Conservation (phyloP, 495 filamentous ascomycete species). For the Clavariopsis aquatica region DNA sequence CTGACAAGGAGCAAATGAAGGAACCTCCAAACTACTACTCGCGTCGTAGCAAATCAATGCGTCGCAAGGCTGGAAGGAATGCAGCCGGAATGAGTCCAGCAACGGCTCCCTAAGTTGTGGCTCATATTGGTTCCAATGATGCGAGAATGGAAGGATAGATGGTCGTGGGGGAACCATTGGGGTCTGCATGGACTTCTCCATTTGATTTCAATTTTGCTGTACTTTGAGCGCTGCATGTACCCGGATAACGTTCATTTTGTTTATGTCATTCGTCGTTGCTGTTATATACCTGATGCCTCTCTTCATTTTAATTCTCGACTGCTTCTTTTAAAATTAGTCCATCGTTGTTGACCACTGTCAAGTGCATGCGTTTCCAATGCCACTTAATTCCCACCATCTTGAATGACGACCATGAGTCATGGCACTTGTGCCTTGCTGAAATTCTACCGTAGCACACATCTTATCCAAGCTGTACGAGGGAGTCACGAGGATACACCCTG, state of each 20-base stretch:
- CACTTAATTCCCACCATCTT: too few species aligned
- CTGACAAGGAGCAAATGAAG: constrained; percentile 27
- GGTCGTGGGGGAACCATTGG: not conserved
- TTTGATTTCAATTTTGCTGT: not conserved
- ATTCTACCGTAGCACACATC: too few species aligned
- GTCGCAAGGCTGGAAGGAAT: constrained; percentile 18
- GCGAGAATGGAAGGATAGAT: not conserved
- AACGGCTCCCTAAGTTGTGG: not conserved
- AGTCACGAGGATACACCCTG: too few species aligned
- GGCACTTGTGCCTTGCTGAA: too few species aligned
- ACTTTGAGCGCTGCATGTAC: not conserved
- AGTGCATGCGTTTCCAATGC: too few species aligned
- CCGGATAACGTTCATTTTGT: too few species aligned
- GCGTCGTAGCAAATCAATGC: constrained; percentile 22
- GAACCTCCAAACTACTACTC: constrained; percentile 29
- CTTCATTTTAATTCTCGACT: not conserved
- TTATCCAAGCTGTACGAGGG: too few species aligned
- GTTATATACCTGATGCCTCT: not conserved
- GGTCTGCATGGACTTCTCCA: not conserved
- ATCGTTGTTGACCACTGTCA: too few species aligned
- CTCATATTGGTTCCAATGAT: not conserved
- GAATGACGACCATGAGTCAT: too few species aligned
- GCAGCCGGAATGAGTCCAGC: not conserved
- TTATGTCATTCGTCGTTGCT: not conserved
- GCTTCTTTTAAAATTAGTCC: too few species aligned